These are phyloP conservation scores for Puccinia horiana DNA, from an alignment of 1,284 basidiomycete species.

Conservation along the genomic window DNA sequence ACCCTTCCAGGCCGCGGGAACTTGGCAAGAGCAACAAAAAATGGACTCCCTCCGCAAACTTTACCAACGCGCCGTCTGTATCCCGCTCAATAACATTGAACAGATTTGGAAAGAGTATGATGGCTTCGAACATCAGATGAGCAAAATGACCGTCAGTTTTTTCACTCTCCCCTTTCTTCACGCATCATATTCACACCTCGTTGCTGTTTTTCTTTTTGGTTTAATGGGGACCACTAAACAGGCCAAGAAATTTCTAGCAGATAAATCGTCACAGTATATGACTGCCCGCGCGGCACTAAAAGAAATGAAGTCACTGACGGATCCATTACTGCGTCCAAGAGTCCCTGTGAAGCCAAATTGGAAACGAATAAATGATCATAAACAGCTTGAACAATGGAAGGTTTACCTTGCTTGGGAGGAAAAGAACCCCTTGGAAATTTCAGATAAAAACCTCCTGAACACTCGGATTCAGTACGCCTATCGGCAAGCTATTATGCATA, in stretches of 20 bases:
- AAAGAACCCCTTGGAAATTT: slow-evolving; percentile 85
- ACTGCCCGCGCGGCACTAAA: slow-evolving; percentile 85
- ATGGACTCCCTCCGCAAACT: slow-evolving; percentile 88
- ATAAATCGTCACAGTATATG: slow-evolving; percentile 82
- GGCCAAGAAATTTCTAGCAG: slow-evolving; percentile 91
- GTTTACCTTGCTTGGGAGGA: slow-evolving; percentile 94
- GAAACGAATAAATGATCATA: slow-evolving; percentile 65
- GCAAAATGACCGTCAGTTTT: slow-evolving; percentile 74
- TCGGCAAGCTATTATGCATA: slow-evolving; percentile 79
- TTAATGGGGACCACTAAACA: slow-evolving; percentile 53
- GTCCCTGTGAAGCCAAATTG: slow-evolving; percentile 50
- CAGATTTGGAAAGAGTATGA: slow-evolving; percentile 93
- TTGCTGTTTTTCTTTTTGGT: neutral
- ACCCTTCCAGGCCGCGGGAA: slow-evolving; percentile 66
- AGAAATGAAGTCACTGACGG: slow-evolving; percentile 68
- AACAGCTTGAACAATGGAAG: slow-evolving; percentile 80
- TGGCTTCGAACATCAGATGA: slow-evolving; percentile 84
- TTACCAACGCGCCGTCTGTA: slow-evolving; percentile 88
- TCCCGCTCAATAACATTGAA: slow-evolving; percentile 91
- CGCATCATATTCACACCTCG: neutral
- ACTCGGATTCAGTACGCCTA: slow-evolving; percentile 79
- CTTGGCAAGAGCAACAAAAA: slow-evolving; percentile 94
- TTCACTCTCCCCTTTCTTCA: slow-evolving; percentile 10
- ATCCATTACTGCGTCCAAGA: slow-evolving; percentile 59
- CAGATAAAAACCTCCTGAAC: slow-evolving; percentile 71